Conservation (phyloP, 768 basidiomycete species). For the Pleurotus tuoliensis region DNA sequence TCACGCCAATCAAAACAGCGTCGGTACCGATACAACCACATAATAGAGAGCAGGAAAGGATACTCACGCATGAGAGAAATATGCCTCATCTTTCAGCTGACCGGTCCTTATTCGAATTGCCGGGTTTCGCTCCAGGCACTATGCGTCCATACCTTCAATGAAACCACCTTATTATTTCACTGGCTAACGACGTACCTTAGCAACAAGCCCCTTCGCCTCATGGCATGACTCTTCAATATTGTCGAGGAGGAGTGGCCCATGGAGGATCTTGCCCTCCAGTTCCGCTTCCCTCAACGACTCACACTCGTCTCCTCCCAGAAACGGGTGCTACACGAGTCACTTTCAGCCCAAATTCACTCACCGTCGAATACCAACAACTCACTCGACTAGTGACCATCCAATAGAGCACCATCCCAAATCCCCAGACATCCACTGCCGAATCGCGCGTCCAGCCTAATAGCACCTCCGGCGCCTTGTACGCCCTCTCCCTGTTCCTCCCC, state of each 20-base stretch:
- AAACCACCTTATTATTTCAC: too few relatives aligned
- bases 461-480: constrained; percentile 43
- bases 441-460: constrained; percentile 54
- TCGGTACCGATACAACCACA: not conserved
- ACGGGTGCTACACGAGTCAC: constrained; percentile 35
- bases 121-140: constrained; percentile 60
- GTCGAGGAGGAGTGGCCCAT: constrained; percentile 24
- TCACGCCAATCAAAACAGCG: not conserved
- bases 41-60: constrained; percentile 3
- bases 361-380: constrained; percentile 10
- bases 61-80: constrained; percentile 47
- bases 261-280: constrained; percentile 27
- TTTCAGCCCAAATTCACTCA: not conserved
- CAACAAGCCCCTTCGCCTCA: constrained; percentile 38
- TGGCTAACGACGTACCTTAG: constrained; percentile 44
- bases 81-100: constrained; percentile 42
- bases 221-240: constrained; percentile 24
- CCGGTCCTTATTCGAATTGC: constrained; percentile 36
- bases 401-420: constrained; percentile 49
- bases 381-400: constrained; percentile 49
- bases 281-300: constrained; percentile 22
- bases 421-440: constrained; percentile 54
- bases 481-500: constrained; percentile 3
- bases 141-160: constrained; percentile 2
- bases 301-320: constrained; percentile 17